Evolutionary conservation across 1,284 basidiomycete genomes (phyloP).

Genomic region (Irpex rosettiformis): DNA sequence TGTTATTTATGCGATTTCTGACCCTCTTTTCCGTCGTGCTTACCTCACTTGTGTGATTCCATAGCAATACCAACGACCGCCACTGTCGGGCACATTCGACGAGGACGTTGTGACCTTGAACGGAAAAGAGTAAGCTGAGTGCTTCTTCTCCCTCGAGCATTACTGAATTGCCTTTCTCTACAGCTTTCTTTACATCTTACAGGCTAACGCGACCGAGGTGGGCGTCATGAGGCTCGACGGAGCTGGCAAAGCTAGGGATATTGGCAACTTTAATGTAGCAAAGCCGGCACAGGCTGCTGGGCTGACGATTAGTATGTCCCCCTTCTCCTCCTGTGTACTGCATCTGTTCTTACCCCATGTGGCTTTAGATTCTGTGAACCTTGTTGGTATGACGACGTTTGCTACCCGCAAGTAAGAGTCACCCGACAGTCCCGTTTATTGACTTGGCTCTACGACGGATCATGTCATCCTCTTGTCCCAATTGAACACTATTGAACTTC

Average conservation of each 20-base stretch:
- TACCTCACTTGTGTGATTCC: background rate
- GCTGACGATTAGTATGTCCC: constrained; percentile 21
- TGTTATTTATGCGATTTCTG: background rate
- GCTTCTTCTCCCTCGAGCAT: background rate
- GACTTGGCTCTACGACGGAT: no score
- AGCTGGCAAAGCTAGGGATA: constrained; percentile 20
- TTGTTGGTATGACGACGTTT: background rate
- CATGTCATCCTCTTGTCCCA: no score
- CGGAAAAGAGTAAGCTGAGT: constrained; percentile 27
- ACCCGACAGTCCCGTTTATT: no score
- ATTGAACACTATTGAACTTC: no score
- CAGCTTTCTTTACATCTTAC: constrained; percentile 28
- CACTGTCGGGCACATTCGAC: constrained; percentile 27
- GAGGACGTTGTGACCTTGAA: constrained; percentile 25
- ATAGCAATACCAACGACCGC: constrained; percentile 23
- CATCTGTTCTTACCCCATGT: background rate
- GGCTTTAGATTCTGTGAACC: background rate
- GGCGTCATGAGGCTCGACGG: constrained; percentile 24
- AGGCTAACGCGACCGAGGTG: constrained; percentile 21
- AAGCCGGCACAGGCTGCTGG: constrained; percentile 11
- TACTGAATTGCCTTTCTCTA: background rate
- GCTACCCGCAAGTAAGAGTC: background rate
- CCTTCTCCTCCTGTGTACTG: background rate
- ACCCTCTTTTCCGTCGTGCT: background rate
- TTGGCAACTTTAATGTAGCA: constrained; percentile 20